phyloP scores from a whole-genome alignment of 768 basidiomycete genomes.

The Hydnomerulius pinastri region DNA sequence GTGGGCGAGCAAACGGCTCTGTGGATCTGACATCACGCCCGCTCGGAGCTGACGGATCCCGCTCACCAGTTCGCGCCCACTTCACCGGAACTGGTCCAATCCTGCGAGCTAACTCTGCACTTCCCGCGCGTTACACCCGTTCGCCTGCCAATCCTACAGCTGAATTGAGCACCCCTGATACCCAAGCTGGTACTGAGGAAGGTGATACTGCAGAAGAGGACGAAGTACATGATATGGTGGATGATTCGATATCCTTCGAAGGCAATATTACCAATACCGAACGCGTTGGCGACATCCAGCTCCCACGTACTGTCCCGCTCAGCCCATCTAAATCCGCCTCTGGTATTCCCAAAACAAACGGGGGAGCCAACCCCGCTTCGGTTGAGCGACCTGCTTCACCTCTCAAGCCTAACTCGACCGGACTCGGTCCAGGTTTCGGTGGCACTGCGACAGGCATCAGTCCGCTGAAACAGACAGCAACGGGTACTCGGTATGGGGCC shows the following conservation, averaged over 20 bases:
- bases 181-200: slow-evolving; percentile 20
- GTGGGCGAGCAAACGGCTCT: slow-evolving; percentile 21
- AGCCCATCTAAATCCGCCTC: slow-evolving; percentile 34
- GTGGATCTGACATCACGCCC: slow-evolving; percentile 26
- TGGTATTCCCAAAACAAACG: slow-evolving; percentile 4
- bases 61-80: slow-evolving; percentile 28
- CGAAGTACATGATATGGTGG: slow-evolving; percentile 30
- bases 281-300: slow-evolving; percentile 43
- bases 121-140: slow-evolving; percentile 39
- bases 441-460: slow-evolving; percentile 1
- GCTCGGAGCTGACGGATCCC: slow-evolving; percentile 17
- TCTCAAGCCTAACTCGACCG: slow-evolving; percentile 27
- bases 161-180: slow-evolving; percentile 8
- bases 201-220: slow-evolving; percentile 29
- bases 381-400: slow-evolving; percentile 25
- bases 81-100: slow-evolving; percentile 33
- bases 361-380: background rate
- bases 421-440: slow-evolving; percentile 2
- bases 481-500: slow-evolving; percentile 69
- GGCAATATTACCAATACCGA: slow-evolving; percentile 47
- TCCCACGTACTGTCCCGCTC: slow-evolving; percentile 59
- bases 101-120: slow-evolving; percentile 42
- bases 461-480: slow-evolving; percentile 46
- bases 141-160: slow-evolving; percentile 13
- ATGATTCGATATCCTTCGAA: slow-evolving; percentile 24